A percentile compares a stretch with the other conserved stretches of the same genome.
These are phyloP conservation scores for Amanita pallidorosea DNA, from an alignment of 768 basidiomycete species.

Conservation along the genomic window DNA sequence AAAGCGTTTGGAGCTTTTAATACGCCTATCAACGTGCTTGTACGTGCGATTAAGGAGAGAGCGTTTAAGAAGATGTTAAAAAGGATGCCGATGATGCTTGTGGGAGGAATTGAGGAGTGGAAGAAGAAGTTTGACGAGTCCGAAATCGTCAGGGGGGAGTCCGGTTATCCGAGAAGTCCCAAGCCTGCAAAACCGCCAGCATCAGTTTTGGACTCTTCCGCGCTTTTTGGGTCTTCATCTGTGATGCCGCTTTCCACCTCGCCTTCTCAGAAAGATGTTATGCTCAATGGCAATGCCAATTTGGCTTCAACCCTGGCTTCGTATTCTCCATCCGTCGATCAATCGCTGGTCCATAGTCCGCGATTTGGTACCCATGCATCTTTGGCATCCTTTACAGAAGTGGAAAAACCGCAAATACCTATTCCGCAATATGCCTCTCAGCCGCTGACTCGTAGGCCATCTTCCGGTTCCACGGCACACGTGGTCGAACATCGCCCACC, in stretches of 20 bases:
- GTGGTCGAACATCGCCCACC: slow-evolving; percentile 8
- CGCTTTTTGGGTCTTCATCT: not conserved
- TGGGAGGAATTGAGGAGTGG: slow-evolving; percentile 84
- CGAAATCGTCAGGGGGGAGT: slow-evolving; percentile 14
- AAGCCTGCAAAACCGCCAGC: slow-evolving; percentile 9
- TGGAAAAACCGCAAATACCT: not conserved
- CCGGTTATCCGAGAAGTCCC: slow-evolving; percentile 11
- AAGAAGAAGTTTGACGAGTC: slow-evolving; percentile 39
- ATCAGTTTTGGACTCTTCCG: not conserved
- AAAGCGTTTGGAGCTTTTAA: slow-evolving; percentile 35
- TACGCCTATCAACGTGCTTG: slow-evolving; percentile 47
- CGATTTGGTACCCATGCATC: slow-evolving; percentile 6
- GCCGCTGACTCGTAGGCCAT: slow-evolving; percentile 6
- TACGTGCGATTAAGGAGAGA: slow-evolving; percentile 60
- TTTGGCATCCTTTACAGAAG: not conserved
- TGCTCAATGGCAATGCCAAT: slow-evolving; percentile 7
- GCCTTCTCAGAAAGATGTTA: not conserved
- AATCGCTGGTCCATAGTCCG: not conserved
- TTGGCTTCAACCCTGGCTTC: slow-evolving; percentile 2
- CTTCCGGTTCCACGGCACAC: slow-evolving; percentile 11
- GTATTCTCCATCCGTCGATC: not conserved
- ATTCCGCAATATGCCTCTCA: slow-evolving; percentile 4
- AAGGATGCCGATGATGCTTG: slow-evolving; percentile 70
- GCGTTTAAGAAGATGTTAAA: slow-evolving; percentile 65
- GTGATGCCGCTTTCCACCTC: not conserved